A percentile compares a stretch with the other conserved stretches of the same genome.
Evolutionary conservation across 352 stramenopile species (phyloP).

Genomic region (Blastocystis sp.): DNA sequence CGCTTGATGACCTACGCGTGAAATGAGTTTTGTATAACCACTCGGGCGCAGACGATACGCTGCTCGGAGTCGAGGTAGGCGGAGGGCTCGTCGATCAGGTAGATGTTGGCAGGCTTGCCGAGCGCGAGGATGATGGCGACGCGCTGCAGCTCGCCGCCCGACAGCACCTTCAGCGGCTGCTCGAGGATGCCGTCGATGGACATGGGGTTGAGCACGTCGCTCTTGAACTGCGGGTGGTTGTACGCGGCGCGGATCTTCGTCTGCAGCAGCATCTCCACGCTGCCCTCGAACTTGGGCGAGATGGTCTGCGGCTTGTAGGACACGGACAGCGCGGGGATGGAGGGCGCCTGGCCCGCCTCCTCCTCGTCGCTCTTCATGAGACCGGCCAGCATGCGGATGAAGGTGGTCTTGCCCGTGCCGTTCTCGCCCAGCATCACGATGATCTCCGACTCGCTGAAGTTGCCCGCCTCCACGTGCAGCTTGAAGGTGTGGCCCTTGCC

Average conservation of each 20-base stretch:
- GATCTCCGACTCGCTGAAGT: slow-evolving; percentile 98
- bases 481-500: slow-evolving; percentile 92
- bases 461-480: slow-evolving; percentile 91
- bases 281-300: slow-evolving; percentile 86
- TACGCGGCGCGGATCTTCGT: slow-evolving; percentile 94
- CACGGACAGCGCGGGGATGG: slow-evolving; percentile 73
- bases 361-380: slow-evolving; percentile 96
- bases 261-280: slow-evolving; percentile 92
- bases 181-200: slow-evolving; percentile 97
- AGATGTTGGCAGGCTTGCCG: slow-evolving; percentile 95
- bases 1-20: slow-evolving; percentile 90
- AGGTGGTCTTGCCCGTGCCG: slow-evolving; percentile 98
- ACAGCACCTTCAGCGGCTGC: slow-evolving; percentile 93
- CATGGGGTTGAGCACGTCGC: slow-evolving; percentile 96
- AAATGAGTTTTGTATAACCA: background rate
- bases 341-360: slow-evolving; percentile 56
- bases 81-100: slow-evolving; percentile 98
- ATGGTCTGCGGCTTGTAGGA: slow-evolving; percentile 99
- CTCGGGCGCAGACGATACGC: slow-evolving; percentile 93
- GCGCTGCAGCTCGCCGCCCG: slow-evolving; percentile 96
- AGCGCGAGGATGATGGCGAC: slow-evolving; percentile 95
- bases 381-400: slow-evolving; percentile 98
- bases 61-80: slow-evolving; percentile 99
- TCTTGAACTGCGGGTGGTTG: slow-evolving; percentile 96
- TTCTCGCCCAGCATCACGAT: slow-evolving; percentile 98